phyloP scores from a whole-genome alignment of 192 early-diverging fungal species.

The Kickxella alabastrina region DNA sequence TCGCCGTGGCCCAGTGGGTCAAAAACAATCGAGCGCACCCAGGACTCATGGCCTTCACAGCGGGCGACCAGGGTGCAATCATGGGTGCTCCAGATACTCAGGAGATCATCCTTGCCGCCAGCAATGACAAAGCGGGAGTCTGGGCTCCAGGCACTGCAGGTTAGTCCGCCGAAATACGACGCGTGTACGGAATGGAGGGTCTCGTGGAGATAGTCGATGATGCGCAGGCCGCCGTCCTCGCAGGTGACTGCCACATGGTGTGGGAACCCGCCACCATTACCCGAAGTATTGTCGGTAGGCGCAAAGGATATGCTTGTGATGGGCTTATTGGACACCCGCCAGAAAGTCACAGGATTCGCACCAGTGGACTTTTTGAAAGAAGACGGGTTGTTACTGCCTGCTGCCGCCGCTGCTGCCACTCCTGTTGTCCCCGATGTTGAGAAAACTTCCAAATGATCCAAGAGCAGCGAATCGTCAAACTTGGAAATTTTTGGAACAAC shows the following conservation, averaged over 20 bases:
- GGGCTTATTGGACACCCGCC: constrained; percentile 66
- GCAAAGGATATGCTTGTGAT: constrained; percentile 81
- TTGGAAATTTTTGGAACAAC: constrained; percentile 53
- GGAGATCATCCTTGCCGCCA: constrained; percentile 90
- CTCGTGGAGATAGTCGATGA: constrained; percentile 73
- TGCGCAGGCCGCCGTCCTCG: constrained; percentile 73
- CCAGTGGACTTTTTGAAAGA: too few relatives aligned
- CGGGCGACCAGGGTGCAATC: constrained; percentile 75
- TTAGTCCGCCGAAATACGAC: constrained; percentile 84
- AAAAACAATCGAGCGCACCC: constrained; percentile 81
- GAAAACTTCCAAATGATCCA: too few relatives aligned
- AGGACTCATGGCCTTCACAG: constrained; percentile 89
- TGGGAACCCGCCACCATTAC: too few relatives aligned
- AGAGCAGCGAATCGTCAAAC: too few relatives aligned
- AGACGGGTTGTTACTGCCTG: too few relatives aligned
- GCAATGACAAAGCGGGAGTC: constrained; percentile 80
- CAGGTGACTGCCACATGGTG: constrained; percentile 75
- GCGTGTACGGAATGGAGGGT: constrained; percentile 68
- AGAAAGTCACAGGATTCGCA: constrained; percentile 77
- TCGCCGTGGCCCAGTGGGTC: constrained; percentile 72
- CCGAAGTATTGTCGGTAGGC: too few relatives aligned
- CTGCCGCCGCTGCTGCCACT: too few relatives aligned
- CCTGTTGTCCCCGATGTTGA: too few relatives aligned
- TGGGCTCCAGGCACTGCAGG: constrained; percentile 85
- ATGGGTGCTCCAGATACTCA: constrained; percentile 84